Evolutionary conservation across 768 basidiomycete species (phyloP).

Genomic region (Naganishia vaughanmartiniae): DNA sequence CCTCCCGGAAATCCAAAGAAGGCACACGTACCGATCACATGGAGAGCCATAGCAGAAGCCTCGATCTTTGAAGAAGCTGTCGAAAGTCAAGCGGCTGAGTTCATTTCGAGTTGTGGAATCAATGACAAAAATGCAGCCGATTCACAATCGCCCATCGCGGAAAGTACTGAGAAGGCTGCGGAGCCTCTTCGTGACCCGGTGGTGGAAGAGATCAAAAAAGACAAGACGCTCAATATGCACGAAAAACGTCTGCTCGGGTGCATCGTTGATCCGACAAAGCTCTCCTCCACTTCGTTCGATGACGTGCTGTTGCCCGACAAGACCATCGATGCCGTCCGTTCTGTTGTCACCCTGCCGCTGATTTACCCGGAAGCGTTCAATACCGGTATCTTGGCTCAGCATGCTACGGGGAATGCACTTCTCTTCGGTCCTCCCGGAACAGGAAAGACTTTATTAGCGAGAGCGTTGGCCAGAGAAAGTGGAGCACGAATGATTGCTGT

Average conservation of each 20-base stretch:
- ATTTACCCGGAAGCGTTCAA: constrained; percentile 83
- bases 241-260: constrained; percentile 77
- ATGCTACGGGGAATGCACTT: constrained; percentile 85
- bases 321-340: constrained; percentile 88
- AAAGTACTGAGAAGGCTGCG: constrained; percentile 39
- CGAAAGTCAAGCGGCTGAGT: constrained; percentile 13
- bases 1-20: not conserved
- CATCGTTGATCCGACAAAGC: constrained; percentile 75
- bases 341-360: constrained; percentile 82
- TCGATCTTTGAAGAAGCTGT: constrained; percentile 25
- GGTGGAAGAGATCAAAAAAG: constrained; percentile 71
- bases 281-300: constrained; percentile 65
- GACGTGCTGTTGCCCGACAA: constrained; percentile 84
- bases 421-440: constrained; percentile 63
- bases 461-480: constrained; percentile 87
- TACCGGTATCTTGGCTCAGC: constrained; percentile 83
- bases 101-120: not conserved
- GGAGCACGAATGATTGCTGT: constrained; percentile 89
- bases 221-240: constrained; percentile 72
- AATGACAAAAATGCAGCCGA: constrained; percentile 44
- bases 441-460: constrained; percentile 86
- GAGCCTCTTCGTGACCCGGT: constrained; percentile 61
- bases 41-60: constrained; percentile 30
- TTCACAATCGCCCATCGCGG: not conserved
- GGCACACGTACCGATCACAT: constrained; percentile 1